These are phyloP conservation scores for Starmerella asiatica DNA, from an alignment of 805 yeast species.

Conservation along the genomic window DNA sequence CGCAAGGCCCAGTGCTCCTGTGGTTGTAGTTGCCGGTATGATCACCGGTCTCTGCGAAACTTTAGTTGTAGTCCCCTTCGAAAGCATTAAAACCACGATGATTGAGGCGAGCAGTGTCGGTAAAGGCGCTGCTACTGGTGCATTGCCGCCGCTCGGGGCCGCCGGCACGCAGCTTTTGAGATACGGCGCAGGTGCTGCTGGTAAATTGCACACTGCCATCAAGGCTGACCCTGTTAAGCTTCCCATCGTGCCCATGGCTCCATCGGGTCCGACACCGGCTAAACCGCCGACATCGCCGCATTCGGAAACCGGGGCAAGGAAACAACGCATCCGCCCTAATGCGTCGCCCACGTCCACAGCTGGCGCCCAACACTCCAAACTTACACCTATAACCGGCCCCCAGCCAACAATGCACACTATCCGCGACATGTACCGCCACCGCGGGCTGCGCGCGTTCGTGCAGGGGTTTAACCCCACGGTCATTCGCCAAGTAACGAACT, in stretches of 20 bases:
- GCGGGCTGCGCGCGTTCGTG: slow-evolving; percentile 65
- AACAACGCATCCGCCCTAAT: slow-evolving; percentile 1
- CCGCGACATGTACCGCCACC: slow-evolving; percentile 50
- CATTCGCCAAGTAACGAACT: slow-evolving; percentile 61
- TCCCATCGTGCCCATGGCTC: neutral
- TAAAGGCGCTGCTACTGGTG: slow-evolving; percentile 23
- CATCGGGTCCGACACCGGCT: neutral
- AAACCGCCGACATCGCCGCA: too few relatives aligned
- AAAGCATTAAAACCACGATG: slow-evolving; percentile 62
- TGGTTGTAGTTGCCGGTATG: slow-evolving; percentile 59
- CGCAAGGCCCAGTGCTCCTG: slow-evolving; percentile 39
- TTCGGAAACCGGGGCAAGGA: too few relatives aligned
- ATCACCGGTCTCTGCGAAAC: slow-evolving; percentile 78
- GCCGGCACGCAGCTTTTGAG: slow-evolving; percentile 8
- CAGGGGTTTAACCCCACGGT: slow-evolving; percentile 80
- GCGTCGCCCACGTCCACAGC: neutral
- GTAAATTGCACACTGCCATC: neutral
- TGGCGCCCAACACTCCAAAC: neutral
- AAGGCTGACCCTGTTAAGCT: neutral
- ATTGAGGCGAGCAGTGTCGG: slow-evolving; percentile 36
- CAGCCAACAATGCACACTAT: slow-evolving; percentile 19
- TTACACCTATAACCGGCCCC: slow-evolving; percentile 4
- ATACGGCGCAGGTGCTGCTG: neutral
- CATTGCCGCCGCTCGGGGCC: slow-evolving; percentile 25
- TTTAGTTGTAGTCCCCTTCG: slow-evolving; percentile 70